Base-by-base conservation (phyloP, 2,329 filamentous ascomycete species). In the Uncinocarpus reesii region DNA sequence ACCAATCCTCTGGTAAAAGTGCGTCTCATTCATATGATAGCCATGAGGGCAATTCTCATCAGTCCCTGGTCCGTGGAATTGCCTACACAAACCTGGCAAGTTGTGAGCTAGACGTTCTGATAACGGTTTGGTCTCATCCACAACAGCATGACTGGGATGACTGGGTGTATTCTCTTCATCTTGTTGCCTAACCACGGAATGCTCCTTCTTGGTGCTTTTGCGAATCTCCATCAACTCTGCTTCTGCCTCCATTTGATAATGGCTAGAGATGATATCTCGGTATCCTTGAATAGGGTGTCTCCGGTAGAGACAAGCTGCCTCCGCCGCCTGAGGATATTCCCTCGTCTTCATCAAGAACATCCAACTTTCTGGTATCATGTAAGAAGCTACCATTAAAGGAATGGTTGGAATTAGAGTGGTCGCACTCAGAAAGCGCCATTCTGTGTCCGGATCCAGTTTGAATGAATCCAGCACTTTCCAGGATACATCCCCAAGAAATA, bases 231-330 rank as follows among this genome's bases (percentile, higher is more conserved):
- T 48, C 16, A 48, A 24, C 28, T 42, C 46, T 23, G 38, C 46
- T 43, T 48, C 46, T n/a, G 46, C 46, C 10, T 48, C 46, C 46
- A 48, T 48, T 24, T 48, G 46, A 29, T 36, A 48, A 48, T 48
- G 46, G 31, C 46, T 48, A 1, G 46, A 48, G 31, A 48, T 48
- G 18, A 48, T 18, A n/a, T 48, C 46, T 42, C 46, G 37, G 31
- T 36, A 37, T 15, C 46, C 46, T 37, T 42, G 46, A 15, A 48
- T 48, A 29, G 29, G 46, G 20, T 42, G 7, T 7, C 36, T 48
- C 36, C 31, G 38, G 23, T 48, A 48, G 13, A 36, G 40, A 26
- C 46, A 43, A 42, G 46, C 46, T 15, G 46, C 37, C 23, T 48
- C 46, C 2, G 26, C n/a, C 11, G 46, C 46, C 15, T 48, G 37